Evolutionary conservation across 768 basidiomycete species (phyloP).

Genomic region (Russula lepida): DNA sequence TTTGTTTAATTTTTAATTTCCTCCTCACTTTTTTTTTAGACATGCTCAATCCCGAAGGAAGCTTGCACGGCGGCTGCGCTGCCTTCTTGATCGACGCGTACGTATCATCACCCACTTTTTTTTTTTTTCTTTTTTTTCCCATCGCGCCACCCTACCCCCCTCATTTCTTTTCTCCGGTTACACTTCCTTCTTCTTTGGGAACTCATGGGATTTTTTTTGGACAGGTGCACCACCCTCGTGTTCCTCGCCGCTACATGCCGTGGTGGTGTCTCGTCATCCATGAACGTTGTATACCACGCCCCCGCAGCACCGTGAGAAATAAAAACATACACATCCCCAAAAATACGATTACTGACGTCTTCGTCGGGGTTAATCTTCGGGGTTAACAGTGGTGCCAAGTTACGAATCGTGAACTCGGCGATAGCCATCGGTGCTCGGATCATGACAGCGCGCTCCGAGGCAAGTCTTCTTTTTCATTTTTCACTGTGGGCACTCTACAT

Average conservation of each 20-base stretch:
- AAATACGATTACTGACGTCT: too few species aligned
- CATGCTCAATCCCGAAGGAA: slow-evolving; percentile 23
- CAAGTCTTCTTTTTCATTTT: neutral
- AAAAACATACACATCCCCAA: too few species aligned
- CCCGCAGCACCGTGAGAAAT: slow-evolving; percentile 21
- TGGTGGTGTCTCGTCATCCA: slow-evolving; percentile 17
- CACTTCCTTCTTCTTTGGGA: neutral
- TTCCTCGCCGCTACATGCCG: slow-evolving; percentile 7
- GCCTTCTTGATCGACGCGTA: slow-evolving; percentile 25
- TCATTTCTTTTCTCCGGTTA: too few species aligned
- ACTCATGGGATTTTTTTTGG: too few species aligned
- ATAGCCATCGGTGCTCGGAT: slow-evolving; percentile 21
- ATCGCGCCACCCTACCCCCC: too few species aligned
- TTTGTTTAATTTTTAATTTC: too few species aligned
- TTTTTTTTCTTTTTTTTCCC: neutral
- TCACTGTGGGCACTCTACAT: too few species aligned
- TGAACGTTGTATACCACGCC: slow-evolving; percentile 22
- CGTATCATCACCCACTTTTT: neutral
- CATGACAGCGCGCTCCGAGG: slow-evolving; percentile 23
- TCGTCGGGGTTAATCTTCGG: too few species aligned
- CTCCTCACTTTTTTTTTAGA: slow-evolving; percentile 14
- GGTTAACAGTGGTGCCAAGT: slow-evolving; percentile 16
- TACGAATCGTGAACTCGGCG: slow-evolving; percentile 23
- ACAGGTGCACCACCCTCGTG: slow-evolving; percentile 21
- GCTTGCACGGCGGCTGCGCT: slow-evolving; percentile 24